phyloP scores from a whole-genome alignment of 2,329 filamentous ascomycete species.

The Saccharata proteae region DNA sequence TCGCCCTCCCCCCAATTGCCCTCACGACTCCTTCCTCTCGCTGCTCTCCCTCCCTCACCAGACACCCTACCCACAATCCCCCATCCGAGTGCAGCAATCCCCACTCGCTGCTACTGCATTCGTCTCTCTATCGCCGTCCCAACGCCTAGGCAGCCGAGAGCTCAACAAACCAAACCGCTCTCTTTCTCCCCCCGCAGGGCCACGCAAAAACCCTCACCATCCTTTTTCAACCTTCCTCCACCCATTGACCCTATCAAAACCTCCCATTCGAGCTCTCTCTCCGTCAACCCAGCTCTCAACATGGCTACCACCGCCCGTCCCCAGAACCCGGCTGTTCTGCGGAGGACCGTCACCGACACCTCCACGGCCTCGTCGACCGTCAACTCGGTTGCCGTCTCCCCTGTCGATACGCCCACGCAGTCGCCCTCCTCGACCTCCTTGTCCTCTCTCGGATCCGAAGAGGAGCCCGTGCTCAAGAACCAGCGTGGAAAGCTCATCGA shows the following conservation, averaged over 20 bases:
- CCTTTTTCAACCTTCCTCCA: neutral
- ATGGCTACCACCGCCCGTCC: slow-evolving; percentile 41
- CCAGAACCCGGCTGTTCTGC: slow-evolving; percentile 32
- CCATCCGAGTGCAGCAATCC: too few relatives aligned
- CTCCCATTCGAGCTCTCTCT: neutral
- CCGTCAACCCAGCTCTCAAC: slow-evolving; percentile 3
- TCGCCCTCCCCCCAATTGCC: too few relatives aligned
- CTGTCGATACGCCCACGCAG: slow-evolving; percentile 46
- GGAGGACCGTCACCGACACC: slow-evolving; percentile 37
- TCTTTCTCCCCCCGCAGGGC: slow-evolving; percentile 1
- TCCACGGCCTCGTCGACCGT: slow-evolving; percentile 39
- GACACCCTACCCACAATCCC: too few relatives aligned
- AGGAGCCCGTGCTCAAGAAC: slow-evolving; percentile 35
- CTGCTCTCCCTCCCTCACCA: too few relatives aligned
- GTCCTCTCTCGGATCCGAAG: slow-evolving; percentile 70
- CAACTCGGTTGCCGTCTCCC: slow-evolving; percentile 43
- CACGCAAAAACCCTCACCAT: too few relatives aligned
- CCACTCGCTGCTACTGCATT: too few relatives aligned
- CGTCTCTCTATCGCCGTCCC: slow-evolving; percentile 4
- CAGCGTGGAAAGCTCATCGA: slow-evolving; percentile 62
- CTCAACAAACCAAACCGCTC: slow-evolving; percentile 8
- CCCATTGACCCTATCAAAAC: neutral
- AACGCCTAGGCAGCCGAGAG: slow-evolving; percentile 3
- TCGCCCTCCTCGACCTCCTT: slow-evolving; percentile 80
- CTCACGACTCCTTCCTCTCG: too few relatives aligned